A percentile compares a stretch with the other conserved stretches of the same genome.
phyloP scores from a whole-genome alignment of 2,329 filamentous ascomycete genomes.

The Fusarium succisae region DNA sequence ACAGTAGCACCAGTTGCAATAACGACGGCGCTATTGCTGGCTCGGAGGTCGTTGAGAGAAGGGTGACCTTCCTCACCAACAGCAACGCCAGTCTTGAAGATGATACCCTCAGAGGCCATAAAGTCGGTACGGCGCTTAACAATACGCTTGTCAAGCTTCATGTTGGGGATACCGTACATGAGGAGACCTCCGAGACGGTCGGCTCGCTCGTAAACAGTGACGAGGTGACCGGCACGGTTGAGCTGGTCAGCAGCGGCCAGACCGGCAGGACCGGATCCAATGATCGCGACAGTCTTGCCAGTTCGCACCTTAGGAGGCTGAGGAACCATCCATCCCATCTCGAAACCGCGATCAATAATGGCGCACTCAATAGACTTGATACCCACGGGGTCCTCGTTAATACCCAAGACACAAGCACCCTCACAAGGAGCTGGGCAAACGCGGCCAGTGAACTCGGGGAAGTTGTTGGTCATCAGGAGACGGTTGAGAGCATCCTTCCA shows the following conservation, averaged over 20 bases:
- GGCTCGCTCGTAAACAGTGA: slow-evolving; percentile 92
- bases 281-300: slow-evolving; percentile 87
- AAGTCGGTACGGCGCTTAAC: slow-evolving; percentile 96
- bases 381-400: slow-evolving; percentile 95
- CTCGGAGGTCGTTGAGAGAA: slow-evolving; percentile 76
- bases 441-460: slow-evolving; percentile 96
- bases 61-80: slow-evolving; percentile 76
- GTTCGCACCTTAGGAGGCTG: slow-evolving; percentile 80
- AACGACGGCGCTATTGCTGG: slow-evolving; percentile 82
- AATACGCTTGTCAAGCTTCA: slow-evolving; percentile 98
- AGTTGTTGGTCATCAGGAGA: slow-evolving; percentile 96
- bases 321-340: slow-evolving; percentile 98
- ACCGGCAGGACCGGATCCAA: slow-evolving; percentile 92
- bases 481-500: slow-evolving; percentile 94
- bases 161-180: slow-evolving; percentile 99
- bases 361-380: slow-evolving; percentile 99
- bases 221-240: slow-evolving; percentile 87
- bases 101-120: slow-evolving; percentile 88
- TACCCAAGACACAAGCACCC: slow-evolving; percentile 93
- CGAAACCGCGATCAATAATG: slow-evolving; percentile 96
- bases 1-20: slow-evolving; percentile 94
- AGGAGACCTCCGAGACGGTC: slow-evolving; percentile 91
- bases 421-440: slow-evolving; percentile 97
- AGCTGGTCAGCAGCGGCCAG: slow-evolving; percentile 92
- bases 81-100: slow-evolving; percentile 79